Percentiles rank a stretch among this genome's conserved stretches.
phyloP scores from a whole-genome alignment of 176 grass and related monocot species.

The Olyra latifolia region DNA sequence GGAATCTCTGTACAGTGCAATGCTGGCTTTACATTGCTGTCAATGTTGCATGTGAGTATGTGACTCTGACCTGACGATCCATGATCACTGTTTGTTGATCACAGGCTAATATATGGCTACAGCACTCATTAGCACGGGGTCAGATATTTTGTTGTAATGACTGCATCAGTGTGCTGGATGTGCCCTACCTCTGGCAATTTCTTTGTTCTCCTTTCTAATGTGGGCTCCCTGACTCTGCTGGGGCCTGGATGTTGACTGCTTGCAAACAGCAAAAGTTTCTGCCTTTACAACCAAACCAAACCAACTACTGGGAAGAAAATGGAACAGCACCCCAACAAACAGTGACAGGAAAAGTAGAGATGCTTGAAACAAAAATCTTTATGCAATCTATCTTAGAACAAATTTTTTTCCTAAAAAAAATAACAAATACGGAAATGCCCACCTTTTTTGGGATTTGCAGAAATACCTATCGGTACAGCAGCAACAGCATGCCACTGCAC shows the following conservation, averaged over 20 bases:
- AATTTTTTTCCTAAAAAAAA: no score
- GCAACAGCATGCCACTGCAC: no score
- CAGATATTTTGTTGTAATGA: slow-evolving; percentile 4
- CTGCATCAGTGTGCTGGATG: not conserved
- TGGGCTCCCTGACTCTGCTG: slow-evolving; percentile 9
- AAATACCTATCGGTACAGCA: no score
- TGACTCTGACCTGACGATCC: not conserved
- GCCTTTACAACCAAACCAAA: not conserved
- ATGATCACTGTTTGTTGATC: slow-evolving; percentile 13
- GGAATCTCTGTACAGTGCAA: slow-evolving; percentile 16
- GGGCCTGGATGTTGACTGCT: not conserved
- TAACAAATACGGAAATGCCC: no score
- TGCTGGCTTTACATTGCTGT: slow-evolving; percentile 7
- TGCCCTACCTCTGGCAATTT: not conserved
- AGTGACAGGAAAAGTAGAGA: not conserved
- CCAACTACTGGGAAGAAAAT: not conserved
- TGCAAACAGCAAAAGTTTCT: slow-evolving; percentile 1
- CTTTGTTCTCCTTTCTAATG: not conserved
- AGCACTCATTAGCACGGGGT: slow-evolving; percentile 25
- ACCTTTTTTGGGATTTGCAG: no score
- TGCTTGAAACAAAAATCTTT: not conserved
- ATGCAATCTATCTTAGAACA: slow-evolving; percentile 2
- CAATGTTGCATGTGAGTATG: slow-evolving; percentile 16
- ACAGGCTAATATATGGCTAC: slow-evolving; percentile 9
- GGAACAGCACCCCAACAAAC: not conserved